Percentiles rank a stretch among this genome's conserved stretches.
These are phyloP conservation scores for Thelonectria rubi DNA, from an alignment of 2,329 filamentous ascomycete genomes.

Conservation along the genomic window DNA sequence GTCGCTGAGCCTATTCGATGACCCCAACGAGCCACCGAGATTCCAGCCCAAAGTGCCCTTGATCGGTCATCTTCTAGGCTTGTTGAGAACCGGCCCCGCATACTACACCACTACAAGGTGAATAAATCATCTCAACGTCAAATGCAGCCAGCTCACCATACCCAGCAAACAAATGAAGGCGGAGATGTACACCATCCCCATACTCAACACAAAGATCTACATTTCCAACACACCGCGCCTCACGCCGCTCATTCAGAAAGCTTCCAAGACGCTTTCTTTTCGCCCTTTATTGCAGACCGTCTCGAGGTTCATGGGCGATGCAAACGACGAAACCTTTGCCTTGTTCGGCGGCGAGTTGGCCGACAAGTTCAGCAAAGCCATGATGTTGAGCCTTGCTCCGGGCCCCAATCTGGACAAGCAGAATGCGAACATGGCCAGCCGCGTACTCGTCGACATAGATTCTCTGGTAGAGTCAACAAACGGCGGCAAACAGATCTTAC, in stretches of 20 bases:
- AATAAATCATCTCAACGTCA: not conserved
- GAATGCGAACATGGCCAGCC: conserved; percentile 31
- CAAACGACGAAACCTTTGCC: conserved; percentile 12
- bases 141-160: not conserved
- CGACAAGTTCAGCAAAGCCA: conserved; percentile 27
- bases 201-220: conserved; percentile 44
- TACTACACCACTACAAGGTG: conserved; percentile 33
- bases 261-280: conserved; percentile 40
- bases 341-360: conserved; percentile 28
- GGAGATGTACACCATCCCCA: conserved; percentile 42
- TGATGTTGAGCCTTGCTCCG: conserved; percentile 21
- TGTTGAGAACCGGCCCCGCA: conserved; percentile 26
- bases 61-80: conserved; percentile 32
- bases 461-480: not conserved
- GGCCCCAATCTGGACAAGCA: conserved; percentile 30
- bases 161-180: conserved; percentile 27
- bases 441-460: conserved; percentile 18
- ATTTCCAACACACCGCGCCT: conserved; percentile 40
- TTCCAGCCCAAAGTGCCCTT: conserved; percentile 29
- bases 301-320: conserved; percentile 27
- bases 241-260: conserved; percentile 38
- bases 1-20: conserved; percentile 30
- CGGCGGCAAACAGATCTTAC: not conserved
- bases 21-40: conserved; percentile 31
- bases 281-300: conserved; percentile 40